Conservation (phyloP, 805 yeast genomes). For the Pichia nakasei region DNA sequence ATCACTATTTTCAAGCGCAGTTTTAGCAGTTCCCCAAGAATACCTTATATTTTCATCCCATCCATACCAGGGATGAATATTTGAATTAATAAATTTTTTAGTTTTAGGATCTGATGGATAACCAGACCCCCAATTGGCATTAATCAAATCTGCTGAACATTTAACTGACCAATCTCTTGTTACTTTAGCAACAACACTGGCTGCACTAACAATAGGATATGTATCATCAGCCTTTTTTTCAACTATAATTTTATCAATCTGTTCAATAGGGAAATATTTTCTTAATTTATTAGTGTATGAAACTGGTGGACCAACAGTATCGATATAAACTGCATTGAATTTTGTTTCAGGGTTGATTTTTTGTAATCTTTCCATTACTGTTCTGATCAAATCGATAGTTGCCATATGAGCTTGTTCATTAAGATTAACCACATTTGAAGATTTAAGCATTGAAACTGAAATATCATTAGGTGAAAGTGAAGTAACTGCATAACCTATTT, state of each 20-base stretch:
- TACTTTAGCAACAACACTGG: constrained; percentile 93
- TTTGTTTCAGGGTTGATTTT: constrained; percentile 40
- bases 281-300: constrained; percentile 72
- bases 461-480: constrained; percentile 83
- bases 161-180: constrained; percentile 57
- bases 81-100: constrained; percentile 55
- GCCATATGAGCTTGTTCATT: constrained; percentile 97
- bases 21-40: constrained; percentile 92
- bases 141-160: constrained; percentile 8
- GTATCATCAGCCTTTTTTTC: constrained; percentile 92
- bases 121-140: constrained; percentile 66
- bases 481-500: constrained; percentile 84
- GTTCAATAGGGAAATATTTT: constrained; percentile 54
- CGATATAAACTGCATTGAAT: constrained; percentile 71
- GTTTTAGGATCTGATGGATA: constrained; percentile 93
- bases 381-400: constrained; percentile 70
- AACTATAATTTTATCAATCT: constrained; percentile 50
- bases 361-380: constrained; percentile 37
- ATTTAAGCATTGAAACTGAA: constrained; percentile 75
- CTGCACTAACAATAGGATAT: constrained; percentile 88
- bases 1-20: constrained; percentile 47
- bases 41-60: constrained; percentile 73
- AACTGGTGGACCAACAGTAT: constrained; percentile 94
- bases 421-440: constrained; percentile 47
- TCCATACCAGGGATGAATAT: constrained; percentile 70